These are phyloP conservation scores for Neurospora sp. DNA, from an alignment of 495 filamentous ascomycete species.

Conservation along the genomic window DNA sequence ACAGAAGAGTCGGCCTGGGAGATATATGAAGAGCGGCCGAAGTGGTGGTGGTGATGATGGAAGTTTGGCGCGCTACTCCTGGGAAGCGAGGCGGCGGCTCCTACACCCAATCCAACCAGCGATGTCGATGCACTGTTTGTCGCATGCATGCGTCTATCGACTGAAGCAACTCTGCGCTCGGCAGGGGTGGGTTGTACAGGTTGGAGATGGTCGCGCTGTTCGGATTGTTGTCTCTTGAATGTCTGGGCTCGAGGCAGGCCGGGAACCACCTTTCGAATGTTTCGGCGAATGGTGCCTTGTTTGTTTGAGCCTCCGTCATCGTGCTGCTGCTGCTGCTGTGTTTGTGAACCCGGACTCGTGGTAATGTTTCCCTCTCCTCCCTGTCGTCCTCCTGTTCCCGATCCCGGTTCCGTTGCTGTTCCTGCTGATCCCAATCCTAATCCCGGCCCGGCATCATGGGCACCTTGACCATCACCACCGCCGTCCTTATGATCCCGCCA, in stretches of 20 bases:
- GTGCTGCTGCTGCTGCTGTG: slow-evolving; percentile 7
- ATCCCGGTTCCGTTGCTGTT: background rate
- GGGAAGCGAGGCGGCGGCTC: slow-evolving; percentile 19
- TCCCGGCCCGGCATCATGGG: background rate
- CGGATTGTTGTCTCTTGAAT: slow-evolving; percentile 72
- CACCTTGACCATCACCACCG: background rate
- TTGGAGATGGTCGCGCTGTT: slow-evolving; percentile 60
- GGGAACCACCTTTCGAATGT: slow-evolving; percentile 66
- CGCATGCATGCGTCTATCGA: slow-evolving; percentile 48
- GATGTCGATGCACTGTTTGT: slow-evolving; percentile 18
- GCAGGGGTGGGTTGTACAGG: slow-evolving; percentile 47
- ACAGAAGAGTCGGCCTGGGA: slow-evolving; percentile 1
- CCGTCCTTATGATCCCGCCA: background rate
- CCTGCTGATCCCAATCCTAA: background rate
- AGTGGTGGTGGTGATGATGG: slow-evolving; percentile 10
- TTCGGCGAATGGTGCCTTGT: slow-evolving; percentile 30
- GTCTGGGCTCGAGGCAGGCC: slow-evolving; percentile 65
- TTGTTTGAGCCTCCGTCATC: slow-evolving; percentile 7
- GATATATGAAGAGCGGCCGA: slow-evolving; percentile 6
- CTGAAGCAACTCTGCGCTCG: slow-evolving; percentile 65
- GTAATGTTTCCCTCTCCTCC: background rate
- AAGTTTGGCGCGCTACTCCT: slow-evolving; percentile 37
- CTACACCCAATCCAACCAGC: background rate
- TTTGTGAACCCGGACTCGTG: background rate
- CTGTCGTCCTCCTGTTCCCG: background rate